These are phyloP conservation scores for Apiotrichum sp. DNA, from an alignment of 1,284 basidiomycete genomes.

Conservation along the genomic window DNA sequence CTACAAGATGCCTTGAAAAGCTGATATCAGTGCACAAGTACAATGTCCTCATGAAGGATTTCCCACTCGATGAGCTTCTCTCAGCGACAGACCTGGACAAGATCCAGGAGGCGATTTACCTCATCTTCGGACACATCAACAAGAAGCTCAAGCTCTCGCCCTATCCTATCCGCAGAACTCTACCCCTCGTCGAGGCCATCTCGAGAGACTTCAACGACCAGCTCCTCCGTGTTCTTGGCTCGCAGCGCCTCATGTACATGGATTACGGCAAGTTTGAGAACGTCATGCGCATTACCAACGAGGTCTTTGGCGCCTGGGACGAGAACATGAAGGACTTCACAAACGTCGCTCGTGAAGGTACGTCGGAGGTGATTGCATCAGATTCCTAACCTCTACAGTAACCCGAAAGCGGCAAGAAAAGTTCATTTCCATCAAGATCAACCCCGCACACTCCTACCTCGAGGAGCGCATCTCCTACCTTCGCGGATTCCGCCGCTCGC, in stretches of 20 bases:
- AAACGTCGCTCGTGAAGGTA: conserved; percentile 79
- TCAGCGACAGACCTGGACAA: conserved; percentile 94
- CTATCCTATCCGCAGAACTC: conserved; percentile 89
- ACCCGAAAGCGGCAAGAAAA: conserved; percentile 85
- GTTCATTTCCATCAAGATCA: conserved; percentile 96
- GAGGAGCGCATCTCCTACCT: conserved; percentile 85
- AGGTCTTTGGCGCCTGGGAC: conserved; percentile 92
- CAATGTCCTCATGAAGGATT: conserved; percentile 98
- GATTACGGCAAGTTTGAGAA: conserved; percentile 92
- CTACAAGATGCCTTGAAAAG: conserved; percentile 8
- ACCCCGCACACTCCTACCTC: conserved; percentile 81
- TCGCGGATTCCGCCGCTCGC: conserved; percentile 89
- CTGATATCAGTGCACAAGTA: conserved; percentile 77
- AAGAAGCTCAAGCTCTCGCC: conserved; percentile 92
- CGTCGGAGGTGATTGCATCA: too few relatives aligned
- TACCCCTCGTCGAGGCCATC: conserved; percentile 95
- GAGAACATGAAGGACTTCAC: conserved; percentile 97
- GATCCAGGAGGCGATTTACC: conserved; percentile 76
- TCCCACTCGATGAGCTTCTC: conserved; percentile 91
- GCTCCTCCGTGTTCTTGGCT: conserved; percentile 80
- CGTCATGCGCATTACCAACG: conserved; percentile 66
- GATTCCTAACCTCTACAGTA: conserved; percentile 45
- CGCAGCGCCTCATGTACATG: conserved; percentile 83
- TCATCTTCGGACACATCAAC: conserved; percentile 91
- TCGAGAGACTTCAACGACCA: conserved; percentile 96